Conservation (phyloP, 2,329 filamentous ascomycete species). For the Fusarium dlaminii region DNA sequence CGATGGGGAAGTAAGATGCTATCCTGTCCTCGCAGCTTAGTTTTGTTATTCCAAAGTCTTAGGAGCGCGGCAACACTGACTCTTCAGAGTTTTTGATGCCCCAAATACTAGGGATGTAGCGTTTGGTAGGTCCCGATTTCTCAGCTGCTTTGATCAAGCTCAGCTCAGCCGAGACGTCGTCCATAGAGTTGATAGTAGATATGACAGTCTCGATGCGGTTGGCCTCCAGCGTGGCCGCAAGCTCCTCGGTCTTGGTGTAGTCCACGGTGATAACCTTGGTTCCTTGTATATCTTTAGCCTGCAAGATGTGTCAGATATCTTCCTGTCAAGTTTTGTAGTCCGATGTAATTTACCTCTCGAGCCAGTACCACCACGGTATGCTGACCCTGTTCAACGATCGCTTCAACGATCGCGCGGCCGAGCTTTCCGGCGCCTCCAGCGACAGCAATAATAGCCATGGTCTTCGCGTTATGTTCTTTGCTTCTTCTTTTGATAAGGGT, state of each 20-base stretch:
- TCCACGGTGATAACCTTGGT: not conserved
- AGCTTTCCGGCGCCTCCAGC: not conserved
- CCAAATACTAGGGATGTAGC: not conserved
- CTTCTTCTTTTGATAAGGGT: rapidly evolving
- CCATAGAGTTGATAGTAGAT: not conserved
- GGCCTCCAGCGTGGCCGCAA: not conserved
- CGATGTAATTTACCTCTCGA: not conserved
- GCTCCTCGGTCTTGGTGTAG: not conserved
- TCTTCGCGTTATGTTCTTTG: not conserved
- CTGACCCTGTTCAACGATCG: not conserved
- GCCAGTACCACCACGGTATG: not conserved
- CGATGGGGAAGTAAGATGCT: not conserved
- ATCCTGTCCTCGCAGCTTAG: not conserved
- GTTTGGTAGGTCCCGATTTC: not conserved
- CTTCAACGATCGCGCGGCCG: not conserved
- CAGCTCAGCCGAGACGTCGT: not conserved
- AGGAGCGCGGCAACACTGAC: not conserved
- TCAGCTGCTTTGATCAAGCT: not conserved
- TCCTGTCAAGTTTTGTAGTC: not conserved
- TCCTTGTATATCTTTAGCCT: not conserved
- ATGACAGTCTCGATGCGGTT: not conserved
- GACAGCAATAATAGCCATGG: not conserved
- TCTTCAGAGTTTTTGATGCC: not conserved
- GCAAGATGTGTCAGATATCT: not conserved
- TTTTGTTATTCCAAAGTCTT: not conserved